These are phyloP conservation scores for Thelonectria blattea DNA, from an alignment of 2,329 filamentous ascomycete species.

Conservation along the genomic window DNA sequence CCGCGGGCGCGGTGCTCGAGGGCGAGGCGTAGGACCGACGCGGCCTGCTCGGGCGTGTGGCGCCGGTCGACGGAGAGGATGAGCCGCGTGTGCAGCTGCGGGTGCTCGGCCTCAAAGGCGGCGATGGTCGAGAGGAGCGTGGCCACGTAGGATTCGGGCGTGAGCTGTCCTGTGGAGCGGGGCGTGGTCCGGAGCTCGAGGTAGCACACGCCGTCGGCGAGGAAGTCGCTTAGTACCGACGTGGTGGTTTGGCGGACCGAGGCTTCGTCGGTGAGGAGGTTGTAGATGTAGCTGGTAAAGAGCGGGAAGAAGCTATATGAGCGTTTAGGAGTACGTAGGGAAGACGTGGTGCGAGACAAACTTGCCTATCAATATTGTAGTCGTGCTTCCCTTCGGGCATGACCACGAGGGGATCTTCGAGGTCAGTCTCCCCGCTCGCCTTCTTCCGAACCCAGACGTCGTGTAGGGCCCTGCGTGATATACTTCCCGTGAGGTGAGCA, in stretches of 20 bases:
- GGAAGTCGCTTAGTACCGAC: slow-evolving; percentile 70
- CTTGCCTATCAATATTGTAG: slow-evolving; percentile 71
- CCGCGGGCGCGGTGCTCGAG: slow-evolving; percentile 56
- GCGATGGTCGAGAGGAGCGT: slow-evolving; percentile 70
- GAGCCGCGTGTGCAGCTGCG: slow-evolving; percentile 64
- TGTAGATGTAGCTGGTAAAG: slow-evolving; percentile 81
- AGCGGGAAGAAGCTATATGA: slow-evolving; percentile 74
- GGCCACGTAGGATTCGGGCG: slow-evolving; percentile 68
- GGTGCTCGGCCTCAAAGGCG: slow-evolving; percentile 50
- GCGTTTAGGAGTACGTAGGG: background rate
- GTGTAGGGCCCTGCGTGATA: slow-evolving; percentile 74
- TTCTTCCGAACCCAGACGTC: slow-evolving; percentile 73
- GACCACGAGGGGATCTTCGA: slow-evolving; percentile 71
- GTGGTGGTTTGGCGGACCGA: slow-evolving; percentile 68
- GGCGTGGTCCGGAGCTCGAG: slow-evolving; percentile 84
- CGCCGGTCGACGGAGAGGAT: slow-evolving; percentile 79
- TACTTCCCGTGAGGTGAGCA: slow-evolving; percentile 80
- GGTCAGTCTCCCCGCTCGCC: slow-evolving; percentile 54
- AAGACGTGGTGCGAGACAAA: slow-evolving; percentile 17
- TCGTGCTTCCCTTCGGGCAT: slow-evolving; percentile 76
- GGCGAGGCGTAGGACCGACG: slow-evolving; percentile 69
- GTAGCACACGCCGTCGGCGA: slow-evolving; percentile 74
- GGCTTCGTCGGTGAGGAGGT: slow-evolving; percentile 68
- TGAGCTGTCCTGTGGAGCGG: slow-evolving; percentile 63
- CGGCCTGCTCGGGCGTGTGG: slow-evolving; percentile 62